Percentiles rank a stretch among this genome's conserved stretches.
These are phyloP conservation scores for Trichosporon coremiiforme DNA, from an alignment of 1,284 basidiomycete species.

Conservation along the genomic window DNA sequence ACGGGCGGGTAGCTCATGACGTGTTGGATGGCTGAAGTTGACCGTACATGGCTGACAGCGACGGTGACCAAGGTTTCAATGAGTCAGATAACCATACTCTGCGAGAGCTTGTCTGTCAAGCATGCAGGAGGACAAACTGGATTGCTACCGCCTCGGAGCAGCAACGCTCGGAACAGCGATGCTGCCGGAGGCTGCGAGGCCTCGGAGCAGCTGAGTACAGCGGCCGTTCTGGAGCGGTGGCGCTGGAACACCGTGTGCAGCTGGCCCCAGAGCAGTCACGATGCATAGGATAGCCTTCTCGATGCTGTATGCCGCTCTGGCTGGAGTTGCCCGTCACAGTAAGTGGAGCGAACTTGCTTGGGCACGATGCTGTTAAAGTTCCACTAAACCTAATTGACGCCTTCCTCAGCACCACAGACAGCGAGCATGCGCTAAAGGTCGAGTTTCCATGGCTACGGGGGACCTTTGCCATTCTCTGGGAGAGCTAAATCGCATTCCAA, in stretches of 20 bases:
- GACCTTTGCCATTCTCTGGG: not conserved
- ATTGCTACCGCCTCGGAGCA: too few relatives aligned
- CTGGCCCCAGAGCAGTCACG: too few relatives aligned
- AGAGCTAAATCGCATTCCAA: slow-evolving; percentile 6
- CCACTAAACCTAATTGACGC: not conserved
- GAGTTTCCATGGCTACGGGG: slow-evolving; percentile 18
- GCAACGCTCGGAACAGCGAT: too few relatives aligned
- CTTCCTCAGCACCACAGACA: not conserved
- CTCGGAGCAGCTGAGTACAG: too few relatives aligned
- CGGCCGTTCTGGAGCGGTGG: too few relatives aligned
- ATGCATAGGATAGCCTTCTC: not conserved
- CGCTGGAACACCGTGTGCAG: too few relatives aligned
- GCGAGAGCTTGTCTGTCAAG: not conserved
- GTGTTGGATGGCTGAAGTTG: not conserved
- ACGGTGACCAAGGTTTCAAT: not conserved
- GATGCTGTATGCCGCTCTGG: not conserved
- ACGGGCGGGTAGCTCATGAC: not conserved
- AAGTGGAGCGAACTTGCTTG: not conserved
- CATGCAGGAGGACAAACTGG: too few relatives aligned
- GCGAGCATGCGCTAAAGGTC: not conserved
- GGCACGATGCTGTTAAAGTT: not conserved
- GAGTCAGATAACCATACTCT: not conserved
- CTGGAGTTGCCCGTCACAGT: not conserved
- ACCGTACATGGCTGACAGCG: not conserved
- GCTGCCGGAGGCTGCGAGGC: too few relatives aligned